Evolutionary conservation across 192 early-diverging fungal genomes (phyloP), one percentile per base, ranked within the genome.

Genomic region (Entophlyctis luteolus): DNA sequence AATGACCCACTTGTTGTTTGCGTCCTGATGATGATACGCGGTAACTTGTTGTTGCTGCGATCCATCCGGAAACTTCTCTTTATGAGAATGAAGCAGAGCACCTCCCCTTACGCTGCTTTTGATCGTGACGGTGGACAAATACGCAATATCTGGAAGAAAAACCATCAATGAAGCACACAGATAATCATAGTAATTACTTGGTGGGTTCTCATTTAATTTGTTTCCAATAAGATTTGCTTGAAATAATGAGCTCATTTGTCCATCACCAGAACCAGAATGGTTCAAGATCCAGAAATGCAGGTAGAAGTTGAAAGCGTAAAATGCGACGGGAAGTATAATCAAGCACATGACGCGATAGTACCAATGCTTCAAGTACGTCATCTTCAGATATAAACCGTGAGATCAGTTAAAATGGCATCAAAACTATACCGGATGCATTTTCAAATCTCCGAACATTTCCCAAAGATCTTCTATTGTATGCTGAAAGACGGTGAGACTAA

Each of bases 31-130:
- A 33, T 87, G 86, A 72, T 99, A 99, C 32, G 89, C 89, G 0
- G 97, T 97, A 27, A 99, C 82, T 75, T 99, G 97, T 74, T 99
- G 97, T 77, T 99, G 97, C 77, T 88, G 86, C 8, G 93, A 95
- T 18, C 91, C 89, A 22, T 77, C 77, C 0, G 93, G 93, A 58
- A 88, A 99, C 16, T 75, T 75, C 74, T 95, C 90, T 22, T 85
- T 65, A 71, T 99, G 97, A 31, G 97, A 99, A 71, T 99, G 97
- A 42, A 99, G 83, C 48, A 97, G 72, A 18, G 93, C 97, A 20
- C 90, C 91, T 6, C 92, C 93, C 58, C 85, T 87, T 2, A 84
- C 83, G 49, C 83, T 87, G 48, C 88, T 94, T 67, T 93, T 94
- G 20, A 99, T 33, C 18, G 91, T 88, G 18, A 99, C 78, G 59